phyloP scores from a whole-genome alignment of 352 stramenopile genomes.

The Phytopythium aichiense region DNA sequence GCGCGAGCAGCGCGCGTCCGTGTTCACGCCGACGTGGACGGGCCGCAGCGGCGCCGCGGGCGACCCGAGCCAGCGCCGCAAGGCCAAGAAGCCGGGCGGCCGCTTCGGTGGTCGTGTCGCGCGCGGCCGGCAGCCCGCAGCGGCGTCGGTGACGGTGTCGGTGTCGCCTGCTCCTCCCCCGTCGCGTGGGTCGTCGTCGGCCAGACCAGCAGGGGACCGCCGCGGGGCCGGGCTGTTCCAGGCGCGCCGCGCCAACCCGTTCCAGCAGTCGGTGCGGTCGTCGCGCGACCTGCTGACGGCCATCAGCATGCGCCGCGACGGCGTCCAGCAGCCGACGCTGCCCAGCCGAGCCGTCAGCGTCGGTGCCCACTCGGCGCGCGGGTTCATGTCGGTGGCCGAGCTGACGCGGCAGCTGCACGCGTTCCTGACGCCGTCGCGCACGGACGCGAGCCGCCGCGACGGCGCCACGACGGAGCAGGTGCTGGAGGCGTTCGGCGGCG shows the following conservation, averaged over 20 bases:
- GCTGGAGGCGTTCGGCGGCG: conserved; percentile 79
- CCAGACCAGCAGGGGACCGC: conserved; percentile 2
- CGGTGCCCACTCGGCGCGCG: neutral
- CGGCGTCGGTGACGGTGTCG: neutral
- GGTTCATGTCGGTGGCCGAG: conserved; percentile 46
- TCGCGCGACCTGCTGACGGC: conserved; percentile 68
- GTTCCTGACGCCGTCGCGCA: conserved; percentile 53
- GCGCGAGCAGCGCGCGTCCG: conserved; percentile 50
- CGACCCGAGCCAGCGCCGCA: conserved; percentile 47
- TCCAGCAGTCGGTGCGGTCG: conserved; percentile 30
- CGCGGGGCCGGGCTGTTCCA: conserved; percentile 8
- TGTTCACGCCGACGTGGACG: conserved; percentile 79
- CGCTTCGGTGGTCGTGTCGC: conserved; percentile 45
- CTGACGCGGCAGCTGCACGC: conserved; percentile 75
- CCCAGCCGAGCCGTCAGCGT: neutral
- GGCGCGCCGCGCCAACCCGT: conserved; percentile 15
- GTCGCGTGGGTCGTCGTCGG: neutral
- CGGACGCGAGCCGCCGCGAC: conserved; percentile 16
- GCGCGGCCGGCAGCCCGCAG: conserved; percentile 12
- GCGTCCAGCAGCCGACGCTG: conserved; percentile 13
- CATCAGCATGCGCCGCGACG: conserved; percentile 48
- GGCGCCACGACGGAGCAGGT: conserved; percentile 89
- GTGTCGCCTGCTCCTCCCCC: conserved; percentile 4
- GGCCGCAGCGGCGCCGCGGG: conserved; percentile 64
- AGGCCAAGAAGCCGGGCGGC: conserved; percentile 8